phyloP scores from a whole-genome alignment of 2,329 filamentous ascomycete genomes.

The Talaromyces amestolkiae region DNA sequence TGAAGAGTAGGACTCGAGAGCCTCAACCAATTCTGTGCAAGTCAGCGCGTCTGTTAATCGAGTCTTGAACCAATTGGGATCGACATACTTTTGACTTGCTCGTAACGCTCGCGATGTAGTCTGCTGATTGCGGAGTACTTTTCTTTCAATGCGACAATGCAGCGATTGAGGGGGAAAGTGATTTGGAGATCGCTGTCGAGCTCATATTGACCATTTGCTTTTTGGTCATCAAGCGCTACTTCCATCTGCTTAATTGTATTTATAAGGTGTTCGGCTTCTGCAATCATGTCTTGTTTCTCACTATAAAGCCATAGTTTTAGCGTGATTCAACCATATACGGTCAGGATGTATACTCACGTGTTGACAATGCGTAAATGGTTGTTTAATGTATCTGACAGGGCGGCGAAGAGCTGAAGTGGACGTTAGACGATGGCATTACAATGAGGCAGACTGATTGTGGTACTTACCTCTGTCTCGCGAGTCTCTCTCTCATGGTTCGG shows the following conservation, averaged over 20 bases:
- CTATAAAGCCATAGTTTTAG: conserved; percentile 31
- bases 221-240: conserved; percentile 75
- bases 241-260: conserved; percentile 92
- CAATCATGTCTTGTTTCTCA: conserved; percentile 87
- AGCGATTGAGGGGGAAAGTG: conserved; percentile 78
- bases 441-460: background rate
- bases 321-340: background rate
- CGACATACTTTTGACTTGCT: conserved; percentile 84
- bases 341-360: conserved; percentile 46
- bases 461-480: conserved; percentile 78
- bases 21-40: conserved; percentile 78
- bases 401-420: conserved; percentile 71
- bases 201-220: conserved; percentile 62
- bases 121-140: conserved; percentile 78
- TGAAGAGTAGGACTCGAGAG: conserved; percentile 91
- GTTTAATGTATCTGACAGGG: conserved; percentile 85
- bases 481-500: conserved; percentile 85
- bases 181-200: conserved; percentile 68
- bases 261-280: conserved; percentile 83
- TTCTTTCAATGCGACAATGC: conserved; percentile 77
- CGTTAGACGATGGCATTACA: conserved; percentile 19
- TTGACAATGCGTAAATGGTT: conserved; percentile 84
- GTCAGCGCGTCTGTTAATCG: conserved; percentile 25
- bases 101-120: conserved; percentile 84
- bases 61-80: background rate